Conservation (phyloP, 192 early-diverging fungal species). For the Gaertneriomyces semiglobifer region DNA sequence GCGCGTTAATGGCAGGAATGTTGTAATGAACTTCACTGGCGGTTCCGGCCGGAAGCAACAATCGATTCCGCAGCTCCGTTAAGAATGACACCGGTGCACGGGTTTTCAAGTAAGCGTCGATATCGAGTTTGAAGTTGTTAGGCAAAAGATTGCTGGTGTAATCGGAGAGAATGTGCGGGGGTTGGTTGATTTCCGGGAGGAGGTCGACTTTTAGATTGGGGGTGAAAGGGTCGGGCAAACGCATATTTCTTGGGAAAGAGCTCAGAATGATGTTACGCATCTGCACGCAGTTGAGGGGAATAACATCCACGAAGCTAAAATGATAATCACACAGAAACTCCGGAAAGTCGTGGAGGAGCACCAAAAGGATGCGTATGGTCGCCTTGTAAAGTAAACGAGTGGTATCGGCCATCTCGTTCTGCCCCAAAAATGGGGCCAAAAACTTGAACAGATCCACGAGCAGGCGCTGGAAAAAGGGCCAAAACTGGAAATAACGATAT, state of each 20-base stretch:
- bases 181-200: conserved; percentile 82
- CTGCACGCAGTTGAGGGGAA: conserved; percentile 89
- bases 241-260: conserved; percentile 92
- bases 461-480: conserved; percentile 81
- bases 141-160: conserved; percentile 61
- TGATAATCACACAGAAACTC: conserved; percentile 94
- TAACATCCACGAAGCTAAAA: conserved; percentile 86
- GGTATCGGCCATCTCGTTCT: conserved; percentile 67
- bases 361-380: conserved; percentile 82
- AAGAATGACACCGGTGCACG: conserved; percentile 61
- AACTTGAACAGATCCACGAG: conserved; percentile 83
- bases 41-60: conserved; percentile 34
- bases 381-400: conserved; percentile 85
- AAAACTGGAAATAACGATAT: conserved; percentile 48
- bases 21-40: conserved; percentile 63
- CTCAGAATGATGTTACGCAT: conserved; percentile 94
- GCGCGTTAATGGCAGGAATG: conserved; percentile 74
- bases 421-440: conserved; percentile 76
- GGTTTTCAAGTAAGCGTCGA: conserved; percentile 70
- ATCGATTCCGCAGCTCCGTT: conserved; percentile 48
- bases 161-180: conserved; percentile 85
- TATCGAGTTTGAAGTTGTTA: conserved; percentile 63
- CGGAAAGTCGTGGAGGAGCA: conserved; percentile 94
- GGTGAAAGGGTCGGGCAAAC: conserved; percentile 94
- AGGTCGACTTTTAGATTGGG: conserved; percentile 91